Base-by-base conservation (phyloP, 208 protist species). In the Wallacemonas sp. region DNA sequence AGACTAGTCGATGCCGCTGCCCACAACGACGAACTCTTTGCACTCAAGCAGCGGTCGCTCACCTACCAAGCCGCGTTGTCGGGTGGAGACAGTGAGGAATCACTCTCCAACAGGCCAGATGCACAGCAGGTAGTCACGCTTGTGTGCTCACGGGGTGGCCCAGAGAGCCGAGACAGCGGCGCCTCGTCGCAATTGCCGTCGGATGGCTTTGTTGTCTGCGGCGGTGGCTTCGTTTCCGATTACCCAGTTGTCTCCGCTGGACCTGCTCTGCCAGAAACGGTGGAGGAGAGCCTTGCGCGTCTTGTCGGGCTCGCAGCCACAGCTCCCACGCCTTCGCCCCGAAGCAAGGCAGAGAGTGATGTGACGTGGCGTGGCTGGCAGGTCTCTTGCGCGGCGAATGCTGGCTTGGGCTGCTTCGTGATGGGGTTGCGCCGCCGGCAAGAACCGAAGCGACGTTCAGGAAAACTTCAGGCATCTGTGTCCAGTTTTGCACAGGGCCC, bases 171-270 rank as follows among this genome's bases (percentile, higher is more conserved):
- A 14, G 36, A 6, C 36, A 41, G 9, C 6, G 36, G 36, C 6
- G 36, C 17, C 59, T 65, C 27, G 75, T 75, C 0, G 66, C 80
- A 17, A 34, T 82, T 27, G 70, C 79, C 42, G 56, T 80, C 24
- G 66, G 9, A 77, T 2, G 77, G 82, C 15, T 88, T 71, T 56
- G 75, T 78, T 0, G 68, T 84, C 21, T 79, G 70, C 12, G 84
- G 84, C 0, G 84, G 84, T 1, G 84, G 79, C 2, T 90, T 86
- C 42, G 17, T 66, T 1, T 90, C 83, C 1, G 75, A 77, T 36
- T 90, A 79, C 45, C 79, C 83, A 2, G 67, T 90, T 8, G 54
- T 79, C n/a, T 56, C 64, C n/a, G 60, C 68, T n/a, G 59, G 67
- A 2, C 77, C 79, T 0, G 69, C 69, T 12, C 49, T 68, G 38